phyloP scores from a whole-genome alignment of 2,329 filamentous ascomycete species.

The Ophiosphaerella herpotricha region DNA sequence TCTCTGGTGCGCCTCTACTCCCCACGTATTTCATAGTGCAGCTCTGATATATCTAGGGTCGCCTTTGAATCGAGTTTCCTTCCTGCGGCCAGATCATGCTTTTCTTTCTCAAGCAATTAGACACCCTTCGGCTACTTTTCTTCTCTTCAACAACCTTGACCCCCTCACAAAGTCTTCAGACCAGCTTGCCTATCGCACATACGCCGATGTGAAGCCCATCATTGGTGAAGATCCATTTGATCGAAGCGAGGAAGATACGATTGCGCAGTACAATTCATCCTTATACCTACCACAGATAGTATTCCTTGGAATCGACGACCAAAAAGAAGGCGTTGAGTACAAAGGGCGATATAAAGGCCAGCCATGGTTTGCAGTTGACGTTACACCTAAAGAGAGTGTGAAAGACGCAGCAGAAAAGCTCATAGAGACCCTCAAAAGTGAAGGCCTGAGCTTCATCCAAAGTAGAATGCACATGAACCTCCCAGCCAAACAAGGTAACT shows the following conservation, averaged over 20 bases:
- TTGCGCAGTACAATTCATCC: slow-evolving; percentile 75
- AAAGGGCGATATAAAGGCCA: slow-evolving; percentile 73
- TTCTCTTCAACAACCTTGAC: slow-evolving; percentile 78
- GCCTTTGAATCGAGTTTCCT: slow-evolving; percentile 78
- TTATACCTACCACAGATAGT: slow-evolving; percentile 71
- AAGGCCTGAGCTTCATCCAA: slow-evolving; percentile 68
- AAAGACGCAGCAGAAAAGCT: slow-evolving; percentile 67
- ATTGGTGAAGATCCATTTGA: slow-evolving; percentile 74
- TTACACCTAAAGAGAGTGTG: slow-evolving; percentile 71
- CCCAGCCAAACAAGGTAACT: slow-evolving; percentile 63
- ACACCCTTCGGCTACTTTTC: slow-evolving; percentile 69
- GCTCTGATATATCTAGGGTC: slow-evolving; percentile 57
- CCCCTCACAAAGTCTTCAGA: slow-evolving; percentile 68
- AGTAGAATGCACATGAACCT: slow-evolving; percentile 68
- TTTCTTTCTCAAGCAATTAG: slow-evolving; percentile 72
- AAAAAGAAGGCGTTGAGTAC: slow-evolving; percentile 60
- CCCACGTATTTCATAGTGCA: background rate
- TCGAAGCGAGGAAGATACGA: slow-evolving; percentile 71
- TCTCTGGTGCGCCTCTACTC: slow-evolving; percentile 57
- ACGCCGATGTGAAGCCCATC: slow-evolving; percentile 70
- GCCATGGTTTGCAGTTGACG: slow-evolving; percentile 88
- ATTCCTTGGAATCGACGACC: slow-evolving; percentile 83
- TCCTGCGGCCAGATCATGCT: slow-evolving; percentile 70
- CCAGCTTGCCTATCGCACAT: slow-evolving; percentile 70
- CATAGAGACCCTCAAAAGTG: slow-evolving; percentile 62